These are phyloP conservation scores for Ettlia oleoabundans DNA, from an alignment of 139 green algal genomes.

Conservation along the genomic window DNA sequence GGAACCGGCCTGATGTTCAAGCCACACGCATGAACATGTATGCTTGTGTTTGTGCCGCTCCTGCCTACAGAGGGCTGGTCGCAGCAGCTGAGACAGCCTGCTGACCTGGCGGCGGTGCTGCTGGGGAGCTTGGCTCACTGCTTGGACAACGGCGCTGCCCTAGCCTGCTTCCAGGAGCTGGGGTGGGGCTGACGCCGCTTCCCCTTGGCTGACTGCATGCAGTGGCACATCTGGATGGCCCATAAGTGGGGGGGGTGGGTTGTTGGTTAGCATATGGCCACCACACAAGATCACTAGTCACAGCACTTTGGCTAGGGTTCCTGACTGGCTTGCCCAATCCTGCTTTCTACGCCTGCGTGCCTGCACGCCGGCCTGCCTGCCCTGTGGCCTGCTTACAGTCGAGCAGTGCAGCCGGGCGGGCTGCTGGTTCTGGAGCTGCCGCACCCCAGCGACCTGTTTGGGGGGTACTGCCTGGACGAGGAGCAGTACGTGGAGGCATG, in stretches of 20 bases:
- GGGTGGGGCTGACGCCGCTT: not conserved
- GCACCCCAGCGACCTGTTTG: slow-evolving; percentile 41
- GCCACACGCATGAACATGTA: no score
- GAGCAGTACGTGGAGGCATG: slow-evolving; percentile 42
- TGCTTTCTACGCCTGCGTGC: not conserved
- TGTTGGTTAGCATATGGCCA: no score
- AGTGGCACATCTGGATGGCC: not conserved
- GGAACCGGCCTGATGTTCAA: no score
- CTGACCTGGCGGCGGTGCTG: slow-evolving; percentile 39
- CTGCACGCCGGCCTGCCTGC: not conserved
- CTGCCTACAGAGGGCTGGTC: slow-evolving; percentile 2
- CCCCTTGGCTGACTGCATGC: no score
- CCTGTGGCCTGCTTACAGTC: not conserved
- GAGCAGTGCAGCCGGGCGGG: slow-evolving; percentile 31
- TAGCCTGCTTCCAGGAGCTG: slow-evolving; percentile 40
- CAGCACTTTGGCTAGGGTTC: no score
- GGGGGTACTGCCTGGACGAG: slow-evolving; percentile 25
- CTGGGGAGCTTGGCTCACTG: slow-evolving; percentile 48
- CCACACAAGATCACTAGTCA: no score
- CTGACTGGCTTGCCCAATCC: no score
- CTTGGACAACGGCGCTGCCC: slow-evolving; percentile 39
- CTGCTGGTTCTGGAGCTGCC: slow-evolving; percentile 47
- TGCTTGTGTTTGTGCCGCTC: no score
- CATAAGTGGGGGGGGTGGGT: no score
- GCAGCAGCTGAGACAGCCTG: slow-evolving; percentile 2